Evolutionary conservation across 1,139 yeast genomes (phyloP), one percentile per base, ranked within the genome.

Genomic region (Saccharomyces hybrid): DNA sequence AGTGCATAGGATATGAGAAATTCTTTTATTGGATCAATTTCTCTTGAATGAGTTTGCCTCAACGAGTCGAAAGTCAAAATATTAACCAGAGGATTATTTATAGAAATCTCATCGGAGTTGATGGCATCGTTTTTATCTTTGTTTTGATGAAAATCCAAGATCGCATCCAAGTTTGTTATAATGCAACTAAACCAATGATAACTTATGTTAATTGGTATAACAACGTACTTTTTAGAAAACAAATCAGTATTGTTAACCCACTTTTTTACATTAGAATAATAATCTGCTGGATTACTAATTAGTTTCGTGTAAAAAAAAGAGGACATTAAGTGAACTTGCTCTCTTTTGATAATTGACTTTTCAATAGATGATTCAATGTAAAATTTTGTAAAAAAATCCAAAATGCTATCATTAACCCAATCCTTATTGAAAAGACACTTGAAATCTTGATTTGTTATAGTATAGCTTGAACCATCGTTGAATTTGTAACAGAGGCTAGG

Each of bases 181-280:
- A 89, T 78, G 38, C 89, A 85, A 49, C 91, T 84, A 66, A 84
- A 88, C 99, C 99, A 95, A 71, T 95, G 99, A 44, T 79, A 77
- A 52, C 78, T 76, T 60, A 84, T 88, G 68, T 89, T 89, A 11
- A 95, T 83, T 0, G 99, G 99, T 16, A 95, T 76, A 5, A 91
- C 78, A 1, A 90, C 75, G 62, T 78, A 82, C 50, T 82, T 79
- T 63, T 77, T 83, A 23, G 75, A 74, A 71, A 84, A 81, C 5
- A 91, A 67, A 52, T 86, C 85, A 27, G 88, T 72, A 61, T 85
- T 86, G 51, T 79, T 75, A 3, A 95, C 81, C 99, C 99, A 95
- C 54, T 85, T 77, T 59, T 80, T 81, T 29, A 91, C 84, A 61
- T 85, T 86, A 1, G 73, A 75, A 66, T 86, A 89, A 56, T 79